Conservation (phyloP, 345 rosid species). For the Lagerstroemia speciosa region DNA sequence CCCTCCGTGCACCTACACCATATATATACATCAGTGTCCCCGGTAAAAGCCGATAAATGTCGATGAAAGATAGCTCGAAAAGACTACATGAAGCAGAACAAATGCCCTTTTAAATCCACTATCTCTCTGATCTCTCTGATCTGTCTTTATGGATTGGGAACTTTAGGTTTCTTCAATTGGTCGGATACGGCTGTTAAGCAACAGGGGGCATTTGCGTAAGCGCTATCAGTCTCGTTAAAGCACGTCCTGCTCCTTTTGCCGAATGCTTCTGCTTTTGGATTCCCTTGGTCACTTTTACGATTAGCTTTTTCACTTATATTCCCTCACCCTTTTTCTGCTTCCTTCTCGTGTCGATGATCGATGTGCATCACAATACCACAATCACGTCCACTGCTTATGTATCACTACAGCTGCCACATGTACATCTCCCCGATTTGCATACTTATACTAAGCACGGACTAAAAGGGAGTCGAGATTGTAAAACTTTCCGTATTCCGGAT, state of each 20-base stretch:
- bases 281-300: background rate
- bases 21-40: background rate
- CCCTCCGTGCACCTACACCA: background rate
- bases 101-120: background rate
- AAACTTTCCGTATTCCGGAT: too few relatives aligned
- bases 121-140: background rate
- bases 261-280: slow-evolving; percentile 1
- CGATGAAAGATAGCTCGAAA: background rate
- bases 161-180: background rate
- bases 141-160: background rate
- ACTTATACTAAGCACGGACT: too few relatives aligned
- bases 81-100: background rate
- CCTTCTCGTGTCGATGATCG: background rate
- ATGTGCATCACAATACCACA: background rate
- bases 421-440: too few relatives aligned
- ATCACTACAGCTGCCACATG: background rate
- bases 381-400: background rate
- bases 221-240: background rate
- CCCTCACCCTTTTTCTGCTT: background rate
- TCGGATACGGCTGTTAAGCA: slow-evolving; percentile 3
- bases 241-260: background rate
- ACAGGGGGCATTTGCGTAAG: background rate
- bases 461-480: too few relatives aligned
- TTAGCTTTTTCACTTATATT: background rate
- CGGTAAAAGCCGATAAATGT: background rate